Conservation (phyloP, 306 rosid genomes). For the Sophora flavescens region DNA sequence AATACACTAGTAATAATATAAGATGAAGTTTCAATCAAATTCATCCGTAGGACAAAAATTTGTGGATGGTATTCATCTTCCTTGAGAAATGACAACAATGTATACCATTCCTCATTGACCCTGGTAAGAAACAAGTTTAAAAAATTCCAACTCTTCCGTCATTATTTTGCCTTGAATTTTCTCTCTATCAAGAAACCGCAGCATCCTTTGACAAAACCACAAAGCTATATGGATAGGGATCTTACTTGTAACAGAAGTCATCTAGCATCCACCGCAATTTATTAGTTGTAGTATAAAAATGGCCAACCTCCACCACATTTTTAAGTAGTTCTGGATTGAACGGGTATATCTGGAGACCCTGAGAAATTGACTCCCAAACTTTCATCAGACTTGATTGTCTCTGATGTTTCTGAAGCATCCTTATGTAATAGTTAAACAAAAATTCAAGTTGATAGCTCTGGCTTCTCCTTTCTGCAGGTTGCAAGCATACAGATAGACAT, state of each 20-base stretch:
- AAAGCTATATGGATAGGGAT: conserved; percentile 22
- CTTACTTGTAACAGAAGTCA: conserved; percentile 81
- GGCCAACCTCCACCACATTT: conserved; percentile 73
- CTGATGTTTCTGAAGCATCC: conserved; percentile 78
- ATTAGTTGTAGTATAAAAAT: conserved; percentile 75
- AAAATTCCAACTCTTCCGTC: not conserved
- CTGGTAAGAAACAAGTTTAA: conserved; percentile 13
- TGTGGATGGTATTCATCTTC: not conserved
- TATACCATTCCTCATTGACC: not conserved
- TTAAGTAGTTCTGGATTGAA: conserved; percentile 77
- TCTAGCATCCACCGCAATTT: conserved; percentile 83
- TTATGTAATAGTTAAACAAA: conserved; percentile 80
- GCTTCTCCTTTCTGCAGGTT: conserved; percentile 82
- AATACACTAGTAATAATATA: conserved; percentile 5
- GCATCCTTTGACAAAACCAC: not conserved
- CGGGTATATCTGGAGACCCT: conserved; percentile 87
- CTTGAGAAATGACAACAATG: conserved; percentile 23
- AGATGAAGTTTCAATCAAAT: conserved; percentile 9
- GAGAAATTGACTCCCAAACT: conserved; percentile 78
- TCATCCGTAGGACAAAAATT: conserved; percentile 4
- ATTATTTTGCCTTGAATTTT: not conserved
- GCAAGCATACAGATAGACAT: conserved; percentile 41
- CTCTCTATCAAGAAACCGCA: conserved; percentile 11
- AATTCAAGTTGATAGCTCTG: conserved; percentile 78
- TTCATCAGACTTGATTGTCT: conserved; percentile 62